A percentile compares a stretch with the other conserved stretches of the same genome.
phyloP scores from a whole-genome alignment of 768 basidiomycete genomes.

The Tricholoma hemisulphureum region DNA sequence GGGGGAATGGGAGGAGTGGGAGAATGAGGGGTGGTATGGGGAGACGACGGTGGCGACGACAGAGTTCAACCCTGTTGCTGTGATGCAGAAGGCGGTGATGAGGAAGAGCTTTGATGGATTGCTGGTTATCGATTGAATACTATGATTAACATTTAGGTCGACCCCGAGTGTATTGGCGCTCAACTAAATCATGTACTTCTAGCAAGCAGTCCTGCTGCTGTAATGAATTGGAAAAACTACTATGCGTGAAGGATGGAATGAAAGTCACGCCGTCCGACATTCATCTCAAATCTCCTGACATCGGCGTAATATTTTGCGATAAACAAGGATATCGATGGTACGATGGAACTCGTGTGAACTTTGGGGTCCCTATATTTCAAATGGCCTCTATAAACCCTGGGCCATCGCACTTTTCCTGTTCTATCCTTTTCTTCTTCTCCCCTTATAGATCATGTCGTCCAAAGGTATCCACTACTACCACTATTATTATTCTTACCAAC shows the following conservation, averaged over 20 bases:
- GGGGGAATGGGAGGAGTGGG: too few relatives aligned
- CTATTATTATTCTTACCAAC: neutral
- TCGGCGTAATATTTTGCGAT: too few relatives aligned
- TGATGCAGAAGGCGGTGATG: conserved; percentile 48
- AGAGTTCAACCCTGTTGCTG: conserved; percentile 39
- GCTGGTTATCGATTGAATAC: conserved; percentile 58
- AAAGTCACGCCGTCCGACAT: too few relatives aligned
- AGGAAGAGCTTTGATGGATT: conserved; percentile 55
- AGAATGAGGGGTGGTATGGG: conserved; percentile 31
- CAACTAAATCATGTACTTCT: too few relatives aligned
- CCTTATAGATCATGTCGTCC: conserved; percentile 42
- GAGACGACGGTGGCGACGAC: conserved; percentile 27
- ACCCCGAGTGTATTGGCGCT: too few relatives aligned
- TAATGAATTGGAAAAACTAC: too few relatives aligned
- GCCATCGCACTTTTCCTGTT: conserved; percentile 15
- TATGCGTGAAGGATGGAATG: too few relatives aligned
- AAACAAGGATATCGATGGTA: too few relatives aligned
- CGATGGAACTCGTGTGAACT: conserved; percentile 20
- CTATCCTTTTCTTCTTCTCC: conserved; percentile 13
- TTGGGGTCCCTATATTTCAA: conserved; percentile 20
- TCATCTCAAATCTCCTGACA: too few relatives aligned
- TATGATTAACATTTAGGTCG: too few relatives aligned
- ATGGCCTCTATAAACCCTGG: conserved; percentile 19
- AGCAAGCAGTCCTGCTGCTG: too few relatives aligned
- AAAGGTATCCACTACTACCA: conserved; percentile 31